A percentile compares a stretch with the other conserved stretches of the same genome.
phyloP scores from a whole-genome alignment of 2,329 filamentous ascomycete species.

The Trichoderma citrinoviride region DNA sequence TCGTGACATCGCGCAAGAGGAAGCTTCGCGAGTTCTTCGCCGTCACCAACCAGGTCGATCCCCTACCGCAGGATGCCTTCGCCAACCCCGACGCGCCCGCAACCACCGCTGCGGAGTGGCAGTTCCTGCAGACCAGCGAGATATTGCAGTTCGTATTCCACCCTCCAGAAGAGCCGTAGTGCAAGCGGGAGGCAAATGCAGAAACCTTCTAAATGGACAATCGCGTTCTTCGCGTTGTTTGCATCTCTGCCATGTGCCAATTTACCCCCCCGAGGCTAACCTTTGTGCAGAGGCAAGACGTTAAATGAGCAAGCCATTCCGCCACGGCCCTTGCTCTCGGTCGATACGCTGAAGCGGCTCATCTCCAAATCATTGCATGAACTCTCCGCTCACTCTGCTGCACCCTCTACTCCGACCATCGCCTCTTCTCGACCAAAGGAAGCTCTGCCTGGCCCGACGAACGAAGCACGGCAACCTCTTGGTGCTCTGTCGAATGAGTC shows the following conservation, averaged over 20 bases:
- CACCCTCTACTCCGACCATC: conserved; percentile 11
- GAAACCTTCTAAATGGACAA: neutral
- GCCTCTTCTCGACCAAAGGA: conserved; percentile 23
- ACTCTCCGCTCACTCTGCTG: conserved; percentile 22
- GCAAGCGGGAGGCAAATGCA: neutral
- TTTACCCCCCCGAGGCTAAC: conserved; percentile 26
- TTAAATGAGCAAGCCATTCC: conserved; percentile 56
- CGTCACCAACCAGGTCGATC: conserved; percentile 68
- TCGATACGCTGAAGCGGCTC: conserved; percentile 43
- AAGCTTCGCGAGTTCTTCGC: conserved; percentile 85
- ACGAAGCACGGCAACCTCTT: conserved; percentile 23
- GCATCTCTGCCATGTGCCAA: conserved; percentile 1
- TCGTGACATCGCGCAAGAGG: conserved; percentile 81
- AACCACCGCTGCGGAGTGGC: conserved; percentile 50
- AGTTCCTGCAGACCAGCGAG: conserved; percentile 57
- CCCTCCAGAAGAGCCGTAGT: neutral
- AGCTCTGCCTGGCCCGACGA: conserved; percentile 18
- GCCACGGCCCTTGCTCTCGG: conserved; percentile 44
- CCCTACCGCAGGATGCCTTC: conserved; percentile 58
- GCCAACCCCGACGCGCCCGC: conserved; percentile 56
- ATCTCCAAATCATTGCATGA: conserved; percentile 33
- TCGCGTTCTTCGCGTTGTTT: conserved; percentile 19
- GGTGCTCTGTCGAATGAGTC: neutral
- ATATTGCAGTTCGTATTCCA: conserved; percentile 55
- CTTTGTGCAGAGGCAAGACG: conserved; percentile 36